Percentiles rank a stretch among this genome's conserved stretches.
Evolutionary conservation across 139 green algal genomes (phyloP).

Genomic region (Chlorella sp.): DNA sequence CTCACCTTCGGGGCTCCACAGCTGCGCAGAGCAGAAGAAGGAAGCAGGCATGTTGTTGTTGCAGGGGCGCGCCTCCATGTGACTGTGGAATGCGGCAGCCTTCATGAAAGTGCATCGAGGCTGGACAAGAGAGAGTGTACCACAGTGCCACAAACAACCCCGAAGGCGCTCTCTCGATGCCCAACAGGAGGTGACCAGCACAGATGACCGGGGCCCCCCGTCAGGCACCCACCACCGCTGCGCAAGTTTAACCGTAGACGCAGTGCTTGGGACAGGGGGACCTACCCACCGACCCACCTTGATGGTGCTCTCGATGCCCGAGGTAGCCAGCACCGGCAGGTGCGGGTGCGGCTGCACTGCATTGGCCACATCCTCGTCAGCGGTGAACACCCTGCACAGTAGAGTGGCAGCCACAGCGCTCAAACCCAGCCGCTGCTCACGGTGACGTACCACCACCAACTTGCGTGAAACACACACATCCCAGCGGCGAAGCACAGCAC

Average conservation of each 20-base stretch:
- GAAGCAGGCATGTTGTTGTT: no score
- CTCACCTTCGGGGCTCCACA: conserved; percentile 36
- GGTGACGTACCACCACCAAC: not conserved
- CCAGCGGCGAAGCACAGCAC: no score
- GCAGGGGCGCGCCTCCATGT: not conserved
- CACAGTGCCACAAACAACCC: no score
- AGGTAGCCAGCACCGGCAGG: conserved; percentile 82
- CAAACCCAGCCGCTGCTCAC: not conserved
- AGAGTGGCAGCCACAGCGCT: not conserved
- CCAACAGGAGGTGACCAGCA: no score
- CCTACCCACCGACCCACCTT: conserved; percentile 44
- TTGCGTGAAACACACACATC: not conserved
- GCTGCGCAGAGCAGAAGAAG: not conserved
- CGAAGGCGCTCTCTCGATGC: no score
- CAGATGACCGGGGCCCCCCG: no score
- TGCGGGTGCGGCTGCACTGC: conserved; percentile 77
- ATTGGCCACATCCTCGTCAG: conserved; percentile 85
- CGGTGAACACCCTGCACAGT: conserved; percentile 55
- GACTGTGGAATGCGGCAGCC: not conserved
- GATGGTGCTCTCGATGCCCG: conserved; percentile 82
- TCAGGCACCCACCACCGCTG: not conserved
- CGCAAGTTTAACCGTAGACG: not conserved
- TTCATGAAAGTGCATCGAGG: no score
- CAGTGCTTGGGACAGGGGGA: no score
- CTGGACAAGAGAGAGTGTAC: no score